Evolutionary conservation across 352 stramenopile genomes (phyloP), one percentile per base, ranked within the genome.

Genomic region (Heterotrichella gracilis): DNA sequence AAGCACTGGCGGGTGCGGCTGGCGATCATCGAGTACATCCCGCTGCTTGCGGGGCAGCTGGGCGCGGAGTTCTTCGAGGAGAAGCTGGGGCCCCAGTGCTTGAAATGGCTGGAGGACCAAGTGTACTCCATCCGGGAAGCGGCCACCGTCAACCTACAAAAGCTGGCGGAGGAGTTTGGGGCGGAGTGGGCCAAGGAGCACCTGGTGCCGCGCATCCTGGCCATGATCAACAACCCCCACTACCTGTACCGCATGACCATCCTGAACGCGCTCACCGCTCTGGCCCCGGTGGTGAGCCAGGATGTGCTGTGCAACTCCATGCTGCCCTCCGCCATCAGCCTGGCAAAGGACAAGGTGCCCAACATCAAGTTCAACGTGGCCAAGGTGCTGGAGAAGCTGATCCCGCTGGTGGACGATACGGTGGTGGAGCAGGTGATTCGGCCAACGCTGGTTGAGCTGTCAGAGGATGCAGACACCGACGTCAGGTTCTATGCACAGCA

Each of bases 291-390:
- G 75, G 76, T 80, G 66, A 32, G 68, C 13, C 71, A 71, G 19
- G 72, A 71, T 22, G n/a, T 70, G 0, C 24, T 71, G 2, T n/a
- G 39, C 13, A 25, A 72, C n/a, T 22, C 9, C 3, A 73, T 96
- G 42, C 79, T 96, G 22, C 87, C 87, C 1, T 77, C 96, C 21
- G 76, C 92, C 3, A 77, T 95, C 19, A 81, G 88, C 70, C 83
- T 96, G 75, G 83, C 87, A 13, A 83, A 86, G 71, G 88, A 87
- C 72, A 70, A 73, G 25, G 85, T 96, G 3, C 85, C 90, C 0
- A 98, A 98, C 78, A 94, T 98, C 69, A 85, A 90, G 22, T 97
- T 98, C 73, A 97, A 96, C 77, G 88, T 96, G 25, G 88, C 90
- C 21, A 96, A 96, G 79, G 89, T 84, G 23, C 77, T 98, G 24